Evolutionary conservation across 2,329 filamentous ascomycete species (phyloP).

Genomic region (Fusarium tupiense): DNA sequence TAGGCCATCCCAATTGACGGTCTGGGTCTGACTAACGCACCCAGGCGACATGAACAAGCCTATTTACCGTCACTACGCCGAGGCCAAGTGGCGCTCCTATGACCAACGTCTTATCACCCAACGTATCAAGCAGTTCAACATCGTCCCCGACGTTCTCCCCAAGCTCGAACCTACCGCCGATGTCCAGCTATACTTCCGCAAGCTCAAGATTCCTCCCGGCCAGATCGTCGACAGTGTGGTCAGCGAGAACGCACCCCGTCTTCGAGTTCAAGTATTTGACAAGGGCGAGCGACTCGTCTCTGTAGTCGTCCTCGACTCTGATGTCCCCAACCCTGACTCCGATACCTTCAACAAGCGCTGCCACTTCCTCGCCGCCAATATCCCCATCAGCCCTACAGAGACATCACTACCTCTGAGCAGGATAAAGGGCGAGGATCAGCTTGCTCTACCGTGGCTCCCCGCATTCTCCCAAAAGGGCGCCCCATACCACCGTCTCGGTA

Average conservation of each 20-base stretch:
- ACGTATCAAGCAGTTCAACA: constrained; percentile 84
- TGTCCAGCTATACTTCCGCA: constrained; percentile 82
- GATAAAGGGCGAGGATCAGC: constrained; percentile 69
- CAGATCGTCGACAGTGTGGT: constrained; percentile 79
- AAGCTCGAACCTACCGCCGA: constrained; percentile 81
- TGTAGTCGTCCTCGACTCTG: constrained; percentile 86
- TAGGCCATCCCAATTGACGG: constrained; percentile 50
- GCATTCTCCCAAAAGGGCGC: constrained; percentile 89
- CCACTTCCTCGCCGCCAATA: constrained; percentile 83
- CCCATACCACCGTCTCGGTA: constrained; percentile 87
- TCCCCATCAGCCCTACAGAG: constrained; percentile 62
- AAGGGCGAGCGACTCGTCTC: constrained; percentile 83
- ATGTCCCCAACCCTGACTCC: constrained; percentile 81
- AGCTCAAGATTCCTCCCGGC: constrained; percentile 76
- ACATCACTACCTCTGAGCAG: constrained; percentile 72
- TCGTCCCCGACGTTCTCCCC: constrained; percentile 88
- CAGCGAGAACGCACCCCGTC: constrained; percentile 77
- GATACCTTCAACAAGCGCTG: constrained; percentile 84
- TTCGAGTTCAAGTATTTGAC: constrained; percentile 88
- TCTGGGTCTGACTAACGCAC: background rate
- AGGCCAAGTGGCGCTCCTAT: constrained; percentile 88
- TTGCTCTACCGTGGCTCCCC: constrained; percentile 83
- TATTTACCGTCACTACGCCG: constrained; percentile 90
- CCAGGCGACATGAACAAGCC: constrained; percentile 94
- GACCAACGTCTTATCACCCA: constrained; percentile 83